Percentiles rank a stretch among this genome's conserved stretches.
These are phyloP conservation scores for Pyrenochaeta sp. DNA, from an alignment of 2,329 filamentous ascomycete genomes.

Conservation along the genomic window DNA sequence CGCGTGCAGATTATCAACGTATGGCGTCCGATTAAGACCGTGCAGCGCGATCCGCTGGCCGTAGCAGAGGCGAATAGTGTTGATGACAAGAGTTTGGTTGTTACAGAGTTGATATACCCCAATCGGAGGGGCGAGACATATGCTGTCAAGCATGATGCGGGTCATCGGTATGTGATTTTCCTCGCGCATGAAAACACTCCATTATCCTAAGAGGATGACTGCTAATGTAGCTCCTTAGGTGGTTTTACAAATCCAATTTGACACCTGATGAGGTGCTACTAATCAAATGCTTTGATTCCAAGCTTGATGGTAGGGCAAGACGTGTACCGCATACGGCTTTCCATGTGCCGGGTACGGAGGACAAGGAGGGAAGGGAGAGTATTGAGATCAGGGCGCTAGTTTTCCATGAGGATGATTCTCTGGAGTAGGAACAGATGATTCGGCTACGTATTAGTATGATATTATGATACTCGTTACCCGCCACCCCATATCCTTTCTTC, in stretches of 20 bases:
- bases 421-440: constrained; percentile 17
- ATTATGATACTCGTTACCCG: no score
- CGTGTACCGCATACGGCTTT: constrained; percentile 48
- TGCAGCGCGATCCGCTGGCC: constrained; percentile 43
- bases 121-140: constrained; percentile 40
- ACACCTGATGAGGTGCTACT: constrained; percentile 42
- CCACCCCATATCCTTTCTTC: no score
- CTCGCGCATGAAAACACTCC: background rate
- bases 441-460: no score
- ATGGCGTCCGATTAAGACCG: constrained; percentile 47
- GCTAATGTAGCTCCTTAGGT: constrained; percentile 21
- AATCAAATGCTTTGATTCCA: constrained; percentile 49
- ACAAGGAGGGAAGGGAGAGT: constrained; percentile 40
- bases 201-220: background rate
- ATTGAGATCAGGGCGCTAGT: constrained; percentile 48
- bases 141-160: constrained; percentile 35
- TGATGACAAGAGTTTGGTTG: constrained; percentile 36
- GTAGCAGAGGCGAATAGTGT: constrained; percentile 43
- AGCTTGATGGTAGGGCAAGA: constrained; percentile 44
- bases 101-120: constrained; percentile 41
- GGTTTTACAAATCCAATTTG: constrained; percentile 44
- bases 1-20: constrained; percentile 49
- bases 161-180: constrained; percentile 30
- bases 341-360: constrained; percentile 33
- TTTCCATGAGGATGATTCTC: constrained; percentile 42